Percentiles rank a stretch among this genome's conserved stretches.
These are phyloP conservation scores for Cutaneotrichosporon mucoides DNA, from an alignment of 1,284 basidiomycete genomes.

Conservation along the genomic window DNA sequence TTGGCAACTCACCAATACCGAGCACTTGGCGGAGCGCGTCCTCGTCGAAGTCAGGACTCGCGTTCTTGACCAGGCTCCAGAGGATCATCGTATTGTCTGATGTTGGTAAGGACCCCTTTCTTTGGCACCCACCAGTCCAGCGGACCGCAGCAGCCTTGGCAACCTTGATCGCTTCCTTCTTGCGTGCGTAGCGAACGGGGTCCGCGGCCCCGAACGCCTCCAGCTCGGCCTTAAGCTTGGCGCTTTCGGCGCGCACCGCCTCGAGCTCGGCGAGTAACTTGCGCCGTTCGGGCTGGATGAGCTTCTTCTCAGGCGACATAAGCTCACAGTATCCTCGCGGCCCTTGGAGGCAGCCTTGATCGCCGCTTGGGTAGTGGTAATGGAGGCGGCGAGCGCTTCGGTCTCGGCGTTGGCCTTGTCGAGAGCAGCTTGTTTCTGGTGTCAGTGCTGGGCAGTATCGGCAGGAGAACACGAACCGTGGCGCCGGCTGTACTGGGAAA, in stretches of 20 bases:
- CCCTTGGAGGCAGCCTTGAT: constrained; percentile 23
- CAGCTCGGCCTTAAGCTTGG: constrained; percentile 56
- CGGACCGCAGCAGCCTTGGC: constrained; percentile 73
- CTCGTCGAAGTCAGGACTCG: constrained; percentile 14
- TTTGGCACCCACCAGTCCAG: constrained; percentile 80
- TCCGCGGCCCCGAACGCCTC: constrained; percentile 71
- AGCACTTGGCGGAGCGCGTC: constrained; percentile 24
- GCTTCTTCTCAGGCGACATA: no score
- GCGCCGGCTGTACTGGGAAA: constrained; percentile 81
- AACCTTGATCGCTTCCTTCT: constrained; percentile 62
- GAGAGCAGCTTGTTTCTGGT: constrained; percentile 53
- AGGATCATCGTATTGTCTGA: constrained; percentile 42
- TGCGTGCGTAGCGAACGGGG: constrained; percentile 70
- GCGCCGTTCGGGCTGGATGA: constrained; percentile 60
- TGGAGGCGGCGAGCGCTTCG: constrained; percentile 50
- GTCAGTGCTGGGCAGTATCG: neutral
- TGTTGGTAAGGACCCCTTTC: no score
- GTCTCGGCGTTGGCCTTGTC: constrained; percentile 57
- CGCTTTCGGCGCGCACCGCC: constrained; percentile 10
- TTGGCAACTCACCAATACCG: constrained; percentile 31
- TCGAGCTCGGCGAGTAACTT: constrained; percentile 53
- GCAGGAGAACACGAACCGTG: constrained; percentile 53
- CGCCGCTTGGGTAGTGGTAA: neutral
- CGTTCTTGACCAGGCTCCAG: constrained; percentile 13
- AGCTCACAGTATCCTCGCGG: constrained; percentile 63